Conservation (phyloP, 306 rosid species). For the Quercus robur region DNA sequence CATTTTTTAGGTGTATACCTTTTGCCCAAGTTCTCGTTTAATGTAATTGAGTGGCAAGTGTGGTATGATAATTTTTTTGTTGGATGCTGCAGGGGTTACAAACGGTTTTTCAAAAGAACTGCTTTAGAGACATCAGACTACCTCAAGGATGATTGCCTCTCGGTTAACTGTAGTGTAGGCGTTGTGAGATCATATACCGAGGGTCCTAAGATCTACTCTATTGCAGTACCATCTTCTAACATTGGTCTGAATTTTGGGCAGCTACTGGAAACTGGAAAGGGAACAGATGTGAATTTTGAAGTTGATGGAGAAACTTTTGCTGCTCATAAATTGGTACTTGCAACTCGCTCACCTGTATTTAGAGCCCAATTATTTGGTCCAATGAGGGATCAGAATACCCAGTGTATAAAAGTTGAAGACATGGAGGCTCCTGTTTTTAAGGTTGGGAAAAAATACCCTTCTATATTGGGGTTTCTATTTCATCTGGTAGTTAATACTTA, state of each 20-base stretch:
- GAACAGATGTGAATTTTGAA: slow-evolving; percentile 72
- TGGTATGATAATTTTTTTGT: slow-evolving; percentile 18
- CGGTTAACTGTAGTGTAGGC: slow-evolving; percentile 72
- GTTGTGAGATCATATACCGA: slow-evolving; percentile 68
- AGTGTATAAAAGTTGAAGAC: slow-evolving; percentile 66
- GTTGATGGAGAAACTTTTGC: slow-evolving; percentile 59
- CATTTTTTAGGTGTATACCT: not conserved
- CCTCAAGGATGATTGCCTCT: slow-evolving; percentile 74
- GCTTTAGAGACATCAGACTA: slow-evolving; percentile 71
- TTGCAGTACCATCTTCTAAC: slow-evolving; percentile 53
- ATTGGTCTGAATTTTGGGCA: slow-evolving; percentile 69
- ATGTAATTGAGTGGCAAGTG: not conserved
- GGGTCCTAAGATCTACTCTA: slow-evolving; percentile 72
- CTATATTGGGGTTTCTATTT: not conserved
- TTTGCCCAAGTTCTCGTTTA: not conserved
- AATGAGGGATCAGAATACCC: slow-evolving; percentile 74
- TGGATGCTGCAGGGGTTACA: slow-evolving; percentile 73
- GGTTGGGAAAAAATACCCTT: slow-evolving; percentile 31
- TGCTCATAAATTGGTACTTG: slow-evolving; percentile 78
- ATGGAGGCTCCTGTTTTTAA: slow-evolving; percentile 83
- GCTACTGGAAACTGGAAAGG: slow-evolving; percentile 65
- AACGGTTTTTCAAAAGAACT: slow-evolving; percentile 72
- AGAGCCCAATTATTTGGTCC: slow-evolving; percentile 91
- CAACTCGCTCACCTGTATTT: slow-evolving; percentile 89
- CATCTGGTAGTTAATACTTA: not conserved